A percentile compares a stretch with the other conserved stretches of the same genome.
These are phyloP conservation scores for Monilinia aucupariae DNA, from an alignment of 2,329 filamentous ascomycete species.

Conservation along the genomic window DNA sequence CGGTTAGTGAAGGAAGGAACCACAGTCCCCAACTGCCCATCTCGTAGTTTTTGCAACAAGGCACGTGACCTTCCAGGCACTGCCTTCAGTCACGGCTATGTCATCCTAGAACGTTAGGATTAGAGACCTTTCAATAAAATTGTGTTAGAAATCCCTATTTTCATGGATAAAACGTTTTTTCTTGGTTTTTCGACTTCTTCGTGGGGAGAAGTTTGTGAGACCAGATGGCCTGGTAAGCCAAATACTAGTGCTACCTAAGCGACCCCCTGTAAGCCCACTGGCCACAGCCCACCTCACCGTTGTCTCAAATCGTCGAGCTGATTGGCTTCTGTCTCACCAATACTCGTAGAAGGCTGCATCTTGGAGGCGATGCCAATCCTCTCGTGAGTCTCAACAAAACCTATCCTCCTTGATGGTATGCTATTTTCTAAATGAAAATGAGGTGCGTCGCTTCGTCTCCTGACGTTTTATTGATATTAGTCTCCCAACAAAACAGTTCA, in stretches of 20 bases:
- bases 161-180: too few relatives aligned
- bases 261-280: background rate
- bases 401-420: background rate
- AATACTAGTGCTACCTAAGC: background rate
- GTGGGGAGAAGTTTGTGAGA: too few relatives aligned
- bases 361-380: background rate
- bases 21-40: too few relatives aligned
- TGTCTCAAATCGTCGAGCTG: slow-evolving; percentile 1
- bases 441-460: background rate
- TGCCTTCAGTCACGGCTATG: too few relatives aligned
- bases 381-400: slow-evolving; percentile 2
- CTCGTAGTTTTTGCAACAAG: too few relatives aligned
- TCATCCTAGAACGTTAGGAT: too few relatives aligned
- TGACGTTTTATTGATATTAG: background rate
- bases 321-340: slow-evolving; percentile 1
- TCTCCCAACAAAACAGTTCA: background rate
- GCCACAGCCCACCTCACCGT: background rate
- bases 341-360: background rate
- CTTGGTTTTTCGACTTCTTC: too few relatives aligned
- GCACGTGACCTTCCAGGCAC: too few relatives aligned
- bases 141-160: too few relatives aligned
- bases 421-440: background rate
- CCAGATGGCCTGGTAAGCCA: too few relatives aligned
- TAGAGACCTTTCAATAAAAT: too few relatives aligned
- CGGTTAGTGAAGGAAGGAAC: too few relatives aligned